Evolutionary conservation across 116 monocot species (phyloP), one percentile per base, ranked within the genome.

Genomic region (Zostera marina): DNA sequence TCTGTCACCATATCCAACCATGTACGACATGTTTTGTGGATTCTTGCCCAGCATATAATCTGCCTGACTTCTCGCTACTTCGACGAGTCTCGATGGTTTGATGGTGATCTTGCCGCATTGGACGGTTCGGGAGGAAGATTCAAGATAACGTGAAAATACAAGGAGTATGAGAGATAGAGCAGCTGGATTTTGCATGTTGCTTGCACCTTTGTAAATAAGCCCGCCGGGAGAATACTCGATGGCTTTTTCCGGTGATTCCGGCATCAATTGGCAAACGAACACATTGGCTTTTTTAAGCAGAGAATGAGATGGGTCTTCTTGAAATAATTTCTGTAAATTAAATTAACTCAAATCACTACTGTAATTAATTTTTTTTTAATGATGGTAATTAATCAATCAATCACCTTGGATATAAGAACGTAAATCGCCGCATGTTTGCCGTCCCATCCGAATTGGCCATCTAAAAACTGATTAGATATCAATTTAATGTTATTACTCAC

Each of bases 391-490:
- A 60, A 14, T 32, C 32, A 5, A 1, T 13, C 1, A 13, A 16
- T 46, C 42, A 75, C 68, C 65, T 68, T 57, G 47, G 51, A 23
- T 17, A 77, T 46, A 14, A 81, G 70, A 11, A 81, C 67, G 22
- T 63, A 59, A 59, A 77, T 61, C 5, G 63, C 76, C 42, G 70
- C 72, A n/a, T 63, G 63, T 58, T 81, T 81, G 24, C 76, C 60
- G 26, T 77, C 81, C 81, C 81, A 81, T 0, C 81, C 77, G 60
- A 81, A 77, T 23, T 73, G 66, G 5, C 58, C 66, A 3, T 11
- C 41, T n/a, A n/a, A n/a, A n/a, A n/a, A n/a, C n/a, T n/a, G n/a
- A n/a, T n/a, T n/a, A n/a, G n/a, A n/a, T n/a, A 51, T 53, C 44
- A n/a, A 1, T 0, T 24, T 8, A 13, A 63, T 44, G 57, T 63